Evolutionary conservation across 306 rosid genomes (phyloP), one percentile per base, ranked within the genome.

Genomic region (Quercus rubra): DNA sequence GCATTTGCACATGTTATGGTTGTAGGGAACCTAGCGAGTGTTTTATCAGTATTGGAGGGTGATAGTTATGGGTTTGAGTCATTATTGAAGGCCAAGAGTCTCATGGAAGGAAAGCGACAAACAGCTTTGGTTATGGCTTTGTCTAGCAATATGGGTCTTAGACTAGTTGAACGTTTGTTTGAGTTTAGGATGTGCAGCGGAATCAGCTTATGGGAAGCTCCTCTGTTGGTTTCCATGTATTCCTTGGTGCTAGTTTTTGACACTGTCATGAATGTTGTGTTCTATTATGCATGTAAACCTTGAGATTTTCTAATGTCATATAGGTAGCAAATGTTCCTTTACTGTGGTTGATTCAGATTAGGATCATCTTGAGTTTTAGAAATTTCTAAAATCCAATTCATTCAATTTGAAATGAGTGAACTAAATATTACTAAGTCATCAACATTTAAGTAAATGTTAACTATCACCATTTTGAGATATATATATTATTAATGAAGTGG

Each of bases 191-290:
- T 80, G 79, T 55, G 63, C 54, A 74, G 49, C 38, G 79, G 83
- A 18, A 74, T 80, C 62, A 57, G 61, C 55, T 56, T 80, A 4
- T 80, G 83, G 75, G 84, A 81, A 75, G 80, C 70, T 28, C 80
- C 80, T 30, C 10, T 81, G 25, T 49, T 81, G 76, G 80, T 81
- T 81, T 81, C 84, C 25, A 81, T 81, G 84, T 81, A 75, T 69
- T 75, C 84, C 31, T 81, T 49, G 9, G 43, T 68, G 63, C 76
- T 75, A 46, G 79, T 81, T 70, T 68, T 73, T 23, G 80, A 81
- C 64, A 74, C 67, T 2, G 41, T 69, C 56, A 75, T 81, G 80
- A 81, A 75, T 57, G 79, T 49, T 21, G 84, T 81, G 30, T 81
- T 81, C 63, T 81, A 75, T 70, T 69, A 68, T 57, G 76, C 84